Conservation (phyloP, 495 filamentous ascomycete species). For the Viridothelium virens region DNA sequence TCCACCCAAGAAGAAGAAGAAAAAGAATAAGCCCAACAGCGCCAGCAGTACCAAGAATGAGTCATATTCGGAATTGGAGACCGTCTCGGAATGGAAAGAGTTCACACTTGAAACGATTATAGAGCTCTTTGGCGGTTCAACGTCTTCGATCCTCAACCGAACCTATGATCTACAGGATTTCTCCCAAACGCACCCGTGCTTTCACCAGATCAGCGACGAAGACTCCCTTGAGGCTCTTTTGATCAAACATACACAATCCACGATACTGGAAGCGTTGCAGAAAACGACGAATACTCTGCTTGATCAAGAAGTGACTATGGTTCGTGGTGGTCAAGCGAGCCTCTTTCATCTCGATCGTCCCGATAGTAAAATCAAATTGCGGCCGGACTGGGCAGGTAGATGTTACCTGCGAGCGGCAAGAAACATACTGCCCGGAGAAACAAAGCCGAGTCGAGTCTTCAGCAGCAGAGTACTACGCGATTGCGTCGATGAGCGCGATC, state of each 20-base stretch:
- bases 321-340: neutral
- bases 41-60: slow-evolving; percentile 9
- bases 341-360: slow-evolving; percentile 1
- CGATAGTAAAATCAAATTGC: neutral
- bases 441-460: slow-evolving; percentile 6
- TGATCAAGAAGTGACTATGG: slow-evolving; percentile 6
- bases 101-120: slow-evolving; percentile 1
- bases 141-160: neutral
- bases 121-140: neutral
- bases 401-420: neutral
- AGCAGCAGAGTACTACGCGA: neutral
- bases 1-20: slow-evolving; percentile 5
- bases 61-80: neutral
- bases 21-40: slow-evolving; percentile 2
- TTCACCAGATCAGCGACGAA: slow-evolving; percentile 2
- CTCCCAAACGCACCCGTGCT: neutral
- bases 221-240: slow-evolving; percentile 4
- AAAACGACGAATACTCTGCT: neutral
- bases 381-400: neutral
- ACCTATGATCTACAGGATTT: slow-evolving; percentile 2
- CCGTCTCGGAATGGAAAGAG: slow-evolving; percentile 6
- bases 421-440: neutral
- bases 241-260: slow-evolving; percentile 7
- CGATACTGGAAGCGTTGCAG: slow-evolving; percentile 6
- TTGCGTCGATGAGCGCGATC: neutral